phyloP scores from a whole-genome alignment of 1,139 yeast genomes.

The Debaryomyces fabryi region DNA sequence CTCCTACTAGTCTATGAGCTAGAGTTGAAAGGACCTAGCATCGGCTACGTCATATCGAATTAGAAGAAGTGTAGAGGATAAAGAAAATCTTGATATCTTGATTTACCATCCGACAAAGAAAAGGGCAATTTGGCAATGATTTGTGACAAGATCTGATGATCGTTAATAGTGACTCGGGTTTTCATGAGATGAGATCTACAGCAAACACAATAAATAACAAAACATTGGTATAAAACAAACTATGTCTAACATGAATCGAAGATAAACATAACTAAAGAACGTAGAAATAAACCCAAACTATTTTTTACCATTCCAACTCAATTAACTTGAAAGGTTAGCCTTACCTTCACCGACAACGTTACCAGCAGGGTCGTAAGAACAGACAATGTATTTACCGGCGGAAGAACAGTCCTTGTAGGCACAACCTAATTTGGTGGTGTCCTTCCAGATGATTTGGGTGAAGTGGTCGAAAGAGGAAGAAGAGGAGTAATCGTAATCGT shows the following conservation, averaged over 20 bases:
- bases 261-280: constrained; percentile 3
- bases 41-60: neutral
- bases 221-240: constrained; percentile 1
- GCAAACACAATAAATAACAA: neutral
- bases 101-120: no score
- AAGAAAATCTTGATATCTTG: no score
- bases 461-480: constrained; percentile 63
- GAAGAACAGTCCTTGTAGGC: constrained; percentile 57
- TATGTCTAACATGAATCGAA: neutral
- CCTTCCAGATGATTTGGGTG: constrained; percentile 85
- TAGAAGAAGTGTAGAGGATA: no score
- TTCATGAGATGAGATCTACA: neutral
- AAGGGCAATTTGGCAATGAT: no score
- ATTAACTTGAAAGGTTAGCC: constrained; percentile 35
- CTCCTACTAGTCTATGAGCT: neutral
- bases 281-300: constrained; percentile 9
- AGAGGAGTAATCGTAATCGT: constrained; percentile 52
- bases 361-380: constrained; percentile 57
- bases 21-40: neutral
- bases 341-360: constrained; percentile 50
- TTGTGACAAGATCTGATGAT: no score
- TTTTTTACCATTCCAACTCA: constrained; percentile 2
- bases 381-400: constrained; percentile 53
- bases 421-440: constrained; percentile 72
- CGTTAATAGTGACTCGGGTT: neutral